Conservation (phyloP, 768 basidiomycete genomes). For the Cyclocybe aegerita region DNA sequence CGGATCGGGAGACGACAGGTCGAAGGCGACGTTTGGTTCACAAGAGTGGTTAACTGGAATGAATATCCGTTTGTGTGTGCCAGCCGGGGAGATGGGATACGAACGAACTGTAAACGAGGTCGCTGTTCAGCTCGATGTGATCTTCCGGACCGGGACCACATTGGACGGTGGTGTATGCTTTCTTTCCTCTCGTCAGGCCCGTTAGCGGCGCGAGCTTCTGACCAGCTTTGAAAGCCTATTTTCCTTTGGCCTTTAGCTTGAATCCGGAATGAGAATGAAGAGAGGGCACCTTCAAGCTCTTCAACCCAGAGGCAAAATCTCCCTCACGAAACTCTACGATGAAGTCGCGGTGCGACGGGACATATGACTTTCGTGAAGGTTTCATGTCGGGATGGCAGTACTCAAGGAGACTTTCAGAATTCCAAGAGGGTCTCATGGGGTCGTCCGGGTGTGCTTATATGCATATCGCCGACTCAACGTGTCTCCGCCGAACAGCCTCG, state of each 20-base stretch:
- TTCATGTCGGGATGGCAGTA: constrained; percentile 16
- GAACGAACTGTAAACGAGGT: constrained; percentile 53
- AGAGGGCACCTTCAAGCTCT: constrained; percentile 29
- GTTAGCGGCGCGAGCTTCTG: constrained; percentile 33
- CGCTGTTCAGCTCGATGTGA: constrained; percentile 58
- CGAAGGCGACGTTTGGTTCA: constrained; percentile 56
- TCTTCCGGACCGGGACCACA: constrained; percentile 43
- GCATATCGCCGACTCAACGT: too few relatives aligned
- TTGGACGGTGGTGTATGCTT: constrained; percentile 54
- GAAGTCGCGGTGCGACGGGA: constrained; percentile 33
- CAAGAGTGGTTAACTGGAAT: constrained; percentile 60
- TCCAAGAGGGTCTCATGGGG: too few relatives aligned
- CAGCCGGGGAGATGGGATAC: neutral
- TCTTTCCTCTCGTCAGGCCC: constrained; percentile 29
- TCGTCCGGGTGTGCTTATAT: too few relatives aligned
- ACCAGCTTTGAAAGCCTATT: constrained; percentile 36
- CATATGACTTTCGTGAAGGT: constrained; percentile 26
- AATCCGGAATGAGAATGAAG: neutral
- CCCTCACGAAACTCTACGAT: constrained; percentile 35
- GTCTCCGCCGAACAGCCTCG: too few relatives aligned
- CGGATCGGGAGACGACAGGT: constrained; percentile 41
- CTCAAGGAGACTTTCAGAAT: too few relatives aligned
- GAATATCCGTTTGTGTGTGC: neutral
- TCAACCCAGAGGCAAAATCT: constrained; percentile 35
- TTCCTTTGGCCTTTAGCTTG: neutral